phyloP scores from a whole-genome alignment of 1,284 basidiomycete species.

The Cryptococcus deneoformans region DNA sequence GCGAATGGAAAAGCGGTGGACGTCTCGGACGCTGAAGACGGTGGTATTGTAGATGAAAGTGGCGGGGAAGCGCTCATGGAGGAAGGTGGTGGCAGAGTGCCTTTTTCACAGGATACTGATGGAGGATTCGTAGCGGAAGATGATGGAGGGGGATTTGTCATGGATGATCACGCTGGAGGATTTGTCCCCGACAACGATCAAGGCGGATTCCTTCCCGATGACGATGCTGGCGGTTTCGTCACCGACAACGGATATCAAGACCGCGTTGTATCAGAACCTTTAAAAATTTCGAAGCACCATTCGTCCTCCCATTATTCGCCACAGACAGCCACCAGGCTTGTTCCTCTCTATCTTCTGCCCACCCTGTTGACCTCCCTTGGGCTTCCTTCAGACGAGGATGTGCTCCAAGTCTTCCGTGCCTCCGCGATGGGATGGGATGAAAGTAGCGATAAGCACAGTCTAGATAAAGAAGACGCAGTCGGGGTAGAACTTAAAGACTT shows the following conservation, averaged over 20 bases:
- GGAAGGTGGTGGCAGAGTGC: slow-evolving; percentile 4
- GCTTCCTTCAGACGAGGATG: slow-evolving; percentile 46
- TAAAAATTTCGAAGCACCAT: neutral
- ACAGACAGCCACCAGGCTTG: slow-evolving; percentile 1
- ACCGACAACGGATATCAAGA: neutral
- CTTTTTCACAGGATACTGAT: neutral
- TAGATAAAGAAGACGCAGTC: slow-evolving; percentile 11
- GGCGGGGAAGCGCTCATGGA: slow-evolving; percentile 21
- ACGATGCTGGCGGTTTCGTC: slow-evolving; percentile 14
- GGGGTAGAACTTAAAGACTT: slow-evolving; percentile 25
- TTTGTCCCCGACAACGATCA: slow-evolving; percentile 4
- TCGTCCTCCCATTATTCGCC: neutral
- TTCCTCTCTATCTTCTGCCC: slow-evolving; percentile 37
- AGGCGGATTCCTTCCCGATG: slow-evolving; percentile 25
- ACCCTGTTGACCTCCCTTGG: slow-evolving; percentile 32
- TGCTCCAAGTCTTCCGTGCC: slow-evolving; percentile 41
- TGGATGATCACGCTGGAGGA: slow-evolving; percentile 12
- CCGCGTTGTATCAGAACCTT: neutral
- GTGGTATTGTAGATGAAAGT: slow-evolving; percentile 10
- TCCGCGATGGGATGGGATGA: slow-evolving; percentile 43
- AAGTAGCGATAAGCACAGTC: neutral
- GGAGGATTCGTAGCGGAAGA: slow-evolving; percentile 25
- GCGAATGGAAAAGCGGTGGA: slow-evolving; percentile 8
- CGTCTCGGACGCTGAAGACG: slow-evolving; percentile 3
- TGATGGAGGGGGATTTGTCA: slow-evolving; percentile 22